Percentiles rank a stretch among this genome's conserved stretches.
Conservation (phyloP, 192 early-diverging fungal genomes). For the Coemansia pectinata region DNA sequence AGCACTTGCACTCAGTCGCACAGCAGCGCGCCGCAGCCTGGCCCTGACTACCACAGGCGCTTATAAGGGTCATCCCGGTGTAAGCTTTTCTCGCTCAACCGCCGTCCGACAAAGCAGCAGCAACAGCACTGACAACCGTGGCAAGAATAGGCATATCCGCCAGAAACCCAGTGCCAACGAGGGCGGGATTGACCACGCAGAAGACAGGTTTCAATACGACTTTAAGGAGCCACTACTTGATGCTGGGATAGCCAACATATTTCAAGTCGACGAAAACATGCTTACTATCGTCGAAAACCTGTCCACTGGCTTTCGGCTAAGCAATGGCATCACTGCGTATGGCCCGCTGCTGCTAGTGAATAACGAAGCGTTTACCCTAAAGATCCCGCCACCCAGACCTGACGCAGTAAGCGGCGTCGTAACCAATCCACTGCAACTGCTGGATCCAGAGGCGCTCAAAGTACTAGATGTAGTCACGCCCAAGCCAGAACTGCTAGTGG, state of each 20-base stretch:
- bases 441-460: conserved; percentile 23
- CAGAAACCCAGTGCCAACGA: background rate
- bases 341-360: conserved; percentile 51
- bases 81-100: background rate
- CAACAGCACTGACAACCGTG: background rate
- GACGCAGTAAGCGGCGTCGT: conserved; percentile 16
- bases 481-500: conserved; percentile 50
- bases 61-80: background rate
- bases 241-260: conserved; percentile 51
- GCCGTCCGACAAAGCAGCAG: background rate
- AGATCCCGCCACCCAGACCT: conserved; percentile 38
- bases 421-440: conserved; percentile 25
- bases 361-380: conserved; percentile 46
- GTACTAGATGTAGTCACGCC: conserved; percentile 40
- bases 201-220: conserved; percentile 41
- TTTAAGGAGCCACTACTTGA: conserved; percentile 52
- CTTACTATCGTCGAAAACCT: conserved; percentile 29
- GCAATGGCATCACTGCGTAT: conserved; percentile 25
- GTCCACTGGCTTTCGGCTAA: conserved; percentile 45
- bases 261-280: conserved; percentile 31
- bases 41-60: background rate
- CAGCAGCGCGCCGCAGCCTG: background rate
- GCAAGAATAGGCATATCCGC: background rate
- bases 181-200: background rate
- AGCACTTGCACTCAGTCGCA: background rate